Conservation (phyloP, 2,329 filamentous ascomycete genomes). For the Diaporthe ampelina region DNA sequence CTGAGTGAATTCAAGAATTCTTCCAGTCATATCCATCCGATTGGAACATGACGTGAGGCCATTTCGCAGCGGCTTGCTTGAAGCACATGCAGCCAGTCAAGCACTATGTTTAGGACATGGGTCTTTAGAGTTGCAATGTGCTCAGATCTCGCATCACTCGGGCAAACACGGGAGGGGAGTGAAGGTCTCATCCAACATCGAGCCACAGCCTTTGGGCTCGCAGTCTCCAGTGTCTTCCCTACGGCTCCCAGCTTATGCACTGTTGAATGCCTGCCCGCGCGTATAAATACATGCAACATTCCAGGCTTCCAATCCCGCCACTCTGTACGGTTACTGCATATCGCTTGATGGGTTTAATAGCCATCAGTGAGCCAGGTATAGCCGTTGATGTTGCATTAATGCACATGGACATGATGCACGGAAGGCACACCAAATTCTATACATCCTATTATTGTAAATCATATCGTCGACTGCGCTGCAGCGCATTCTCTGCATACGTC, state of each 20-base stretch:
- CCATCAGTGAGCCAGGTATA: neutral
- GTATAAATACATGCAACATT: no score
- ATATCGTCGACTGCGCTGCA: neutral
- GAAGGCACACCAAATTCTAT: neutral
- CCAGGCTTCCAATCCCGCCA: no score
- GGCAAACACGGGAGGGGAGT: neutral
- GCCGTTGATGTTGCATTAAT: neutral
- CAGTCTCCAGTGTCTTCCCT: neutral
- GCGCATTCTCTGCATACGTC: neutral
- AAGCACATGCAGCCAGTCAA: neutral
- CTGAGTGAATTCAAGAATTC: neutral
- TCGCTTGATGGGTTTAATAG: neutral
- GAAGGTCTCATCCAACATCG: neutral
- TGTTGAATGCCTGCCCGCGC: neutral
- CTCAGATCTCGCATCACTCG: neutral
- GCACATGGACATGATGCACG: no score
- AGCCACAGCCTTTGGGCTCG: neutral
- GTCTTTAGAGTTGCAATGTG: neutral
- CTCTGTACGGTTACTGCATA: no score
- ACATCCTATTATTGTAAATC: neutral
- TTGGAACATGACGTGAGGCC: neutral
- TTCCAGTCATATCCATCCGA: neutral
- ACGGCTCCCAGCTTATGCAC: accelerated
- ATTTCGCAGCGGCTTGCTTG: neutral
- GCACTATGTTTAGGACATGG: neutral